A percentile compares a stretch with the other conserved stretches of the same genome.
phyloP scores from a whole-genome alignment of 139 green algal species.

The Yamagishiella unicocca region DNA sequence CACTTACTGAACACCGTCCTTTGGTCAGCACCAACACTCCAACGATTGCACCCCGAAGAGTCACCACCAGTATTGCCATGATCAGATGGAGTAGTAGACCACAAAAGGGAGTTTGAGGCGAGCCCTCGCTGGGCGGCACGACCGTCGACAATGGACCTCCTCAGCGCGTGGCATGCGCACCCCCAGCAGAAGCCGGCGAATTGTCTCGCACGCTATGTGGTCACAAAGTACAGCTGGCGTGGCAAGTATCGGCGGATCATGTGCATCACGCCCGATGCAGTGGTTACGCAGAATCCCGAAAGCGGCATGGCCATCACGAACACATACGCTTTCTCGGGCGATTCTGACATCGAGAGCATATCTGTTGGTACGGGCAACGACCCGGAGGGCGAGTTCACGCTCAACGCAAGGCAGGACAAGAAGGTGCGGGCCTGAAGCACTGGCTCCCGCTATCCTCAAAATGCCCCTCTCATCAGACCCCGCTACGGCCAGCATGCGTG shows the following conservation, averaged over 20 bases:
- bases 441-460: no score
- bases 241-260: slow-evolving; percentile 86
- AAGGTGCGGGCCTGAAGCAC: no score
- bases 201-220: slow-evolving; percentile 75
- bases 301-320: slow-evolving; percentile 84
- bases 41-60: no score
- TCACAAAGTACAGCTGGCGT: slow-evolving; percentile 87
- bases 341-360: slow-evolving; percentile 64
- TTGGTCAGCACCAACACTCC: no score
- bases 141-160: slow-evolving; percentile 12
- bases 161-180: background rate
- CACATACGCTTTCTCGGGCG: slow-evolving; percentile 72
- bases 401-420: slow-evolving; percentile 77
- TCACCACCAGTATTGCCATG: no score
- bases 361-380: slow-evolving; percentile 59
- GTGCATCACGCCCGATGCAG: slow-evolving; percentile 72
- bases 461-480: no score
- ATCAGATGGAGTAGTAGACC: no score
- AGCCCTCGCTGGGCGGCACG: no score
- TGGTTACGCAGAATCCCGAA: slow-evolving; percentile 88
- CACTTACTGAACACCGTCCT: no score
- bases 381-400: slow-evolving; percentile 72
- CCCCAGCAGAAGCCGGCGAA: slow-evolving; percentile 53
- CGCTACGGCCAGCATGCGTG: no score
- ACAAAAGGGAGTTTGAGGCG: no score